These are phyloP conservation scores for Tanacetum coccineum DNA, from an alignment of 129 eudicot species.

Conservation along the genomic window DNA sequence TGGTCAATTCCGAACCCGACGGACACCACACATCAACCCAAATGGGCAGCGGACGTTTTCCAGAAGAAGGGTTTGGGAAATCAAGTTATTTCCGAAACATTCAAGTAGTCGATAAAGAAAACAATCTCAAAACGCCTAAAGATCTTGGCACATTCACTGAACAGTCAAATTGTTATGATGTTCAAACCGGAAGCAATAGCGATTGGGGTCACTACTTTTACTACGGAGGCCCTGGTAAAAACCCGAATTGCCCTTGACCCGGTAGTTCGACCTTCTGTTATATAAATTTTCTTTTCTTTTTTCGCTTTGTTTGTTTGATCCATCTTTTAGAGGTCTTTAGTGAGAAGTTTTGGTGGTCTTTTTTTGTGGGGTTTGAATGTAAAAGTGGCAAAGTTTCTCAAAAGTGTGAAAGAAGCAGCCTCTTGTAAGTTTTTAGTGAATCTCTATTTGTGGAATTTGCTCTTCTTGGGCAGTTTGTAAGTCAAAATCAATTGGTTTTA, in stretches of 20 bases:
- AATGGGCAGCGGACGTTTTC: conserved; percentile 88
- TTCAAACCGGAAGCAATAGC: conserved; percentile 71
- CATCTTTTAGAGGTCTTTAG: conserved; percentile 42
- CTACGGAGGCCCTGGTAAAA: conserved; percentile 92
- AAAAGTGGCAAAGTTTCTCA: conserved; percentile 59
- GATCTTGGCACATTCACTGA: conserved; percentile 81
- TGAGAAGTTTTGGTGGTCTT: conserved; percentile 50
- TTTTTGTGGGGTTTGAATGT: conserved; percentile 31
- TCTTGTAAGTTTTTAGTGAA: conserved; percentile 41
- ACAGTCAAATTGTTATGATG: conserved; percentile 86
- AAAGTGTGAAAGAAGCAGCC: conserved; percentile 59
- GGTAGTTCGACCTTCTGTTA: conserved; percentile 25
- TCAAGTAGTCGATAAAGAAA: conserved; percentile 72
- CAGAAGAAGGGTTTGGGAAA: conserved; percentile 88
- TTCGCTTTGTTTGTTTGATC: conserved; percentile 20
- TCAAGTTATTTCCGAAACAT: conserved; percentile 81
- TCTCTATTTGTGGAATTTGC: conserved; percentile 36
- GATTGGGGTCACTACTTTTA: conserved; percentile 92
- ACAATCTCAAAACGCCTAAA: conserved; percentile 78
- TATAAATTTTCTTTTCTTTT: conserved; percentile 21
- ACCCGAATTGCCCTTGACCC: conserved; percentile 64
- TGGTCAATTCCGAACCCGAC: conserved; percentile 65
- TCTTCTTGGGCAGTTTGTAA: conserved; percentile 33
- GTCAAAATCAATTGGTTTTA: conserved; percentile 33
- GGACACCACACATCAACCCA: conserved; percentile 92